phyloP scores from a whole-genome alignment of 2,329 filamentous ascomycete genomes.

The Penicillium sp. region DNA sequence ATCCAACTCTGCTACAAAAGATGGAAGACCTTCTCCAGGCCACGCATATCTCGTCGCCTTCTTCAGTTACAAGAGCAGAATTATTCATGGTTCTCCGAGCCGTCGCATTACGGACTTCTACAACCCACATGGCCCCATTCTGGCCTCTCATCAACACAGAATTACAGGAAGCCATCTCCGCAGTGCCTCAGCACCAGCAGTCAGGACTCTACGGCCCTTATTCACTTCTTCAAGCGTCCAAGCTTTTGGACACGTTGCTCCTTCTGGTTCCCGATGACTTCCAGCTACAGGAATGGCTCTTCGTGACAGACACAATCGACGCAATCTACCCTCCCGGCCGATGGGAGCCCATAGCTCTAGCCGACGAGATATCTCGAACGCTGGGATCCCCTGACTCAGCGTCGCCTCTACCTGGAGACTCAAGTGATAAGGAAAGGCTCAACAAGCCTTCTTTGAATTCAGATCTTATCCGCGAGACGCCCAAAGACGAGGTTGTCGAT shows the following conservation, averaged over 20 bases:
- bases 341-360: constrained; percentile 69
- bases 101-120: constrained; percentile 71
- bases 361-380: constrained; percentile 78
- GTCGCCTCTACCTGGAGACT: constrained; percentile 24
- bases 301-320: constrained; percentile 94
- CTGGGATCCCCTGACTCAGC: constrained; percentile 50
- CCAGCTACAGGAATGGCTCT: constrained; percentile 97
- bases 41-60: constrained; percentile 84
- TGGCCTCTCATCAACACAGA: constrained; percentile 91
- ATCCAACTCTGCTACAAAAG: constrained; percentile 73
- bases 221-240: constrained; percentile 84
- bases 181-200: constrained; percentile 65
- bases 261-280: constrained; percentile 89
- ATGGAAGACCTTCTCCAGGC: constrained; percentile 81
- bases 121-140: constrained; percentile 74
- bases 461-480: constrained; percentile 50
- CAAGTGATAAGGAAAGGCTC: constrained; percentile 27
- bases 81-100: constrained; percentile 84
- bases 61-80: constrained; percentile 81
- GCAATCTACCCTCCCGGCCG: constrained; percentile 77
- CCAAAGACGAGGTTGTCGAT: constrained; percentile 62
- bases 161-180: constrained; percentile 73
- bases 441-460: constrained; percentile 42
- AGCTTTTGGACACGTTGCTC: constrained; percentile 84
- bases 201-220: constrained; percentile 74